Conservation (phyloP, 371 early-diverging fungal genomes). For the Racocetra persica region DNA sequence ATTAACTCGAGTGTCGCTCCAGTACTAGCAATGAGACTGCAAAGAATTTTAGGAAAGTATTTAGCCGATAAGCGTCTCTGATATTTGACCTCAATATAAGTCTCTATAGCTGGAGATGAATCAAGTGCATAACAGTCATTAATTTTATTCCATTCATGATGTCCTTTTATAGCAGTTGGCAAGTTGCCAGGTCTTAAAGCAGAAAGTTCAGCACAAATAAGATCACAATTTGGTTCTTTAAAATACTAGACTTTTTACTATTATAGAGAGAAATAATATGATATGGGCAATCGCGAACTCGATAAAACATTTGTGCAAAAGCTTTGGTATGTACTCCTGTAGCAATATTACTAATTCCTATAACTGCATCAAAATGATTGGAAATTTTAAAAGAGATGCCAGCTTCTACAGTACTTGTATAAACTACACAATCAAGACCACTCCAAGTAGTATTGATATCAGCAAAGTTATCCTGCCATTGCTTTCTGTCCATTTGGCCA, state of each 20-base stretch:
- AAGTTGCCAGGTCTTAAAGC: neutral
- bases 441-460: conserved; percentile 1
- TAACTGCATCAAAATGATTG: conserved; percentile 12
- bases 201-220: neutral
- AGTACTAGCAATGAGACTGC: conserved; percentile 15
- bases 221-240: neutral
- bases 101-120: neutral
- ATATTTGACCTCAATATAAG: neutral
- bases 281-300: neutral
- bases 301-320: neutral
- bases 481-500: neutral
- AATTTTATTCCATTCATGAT: conserved; percentile 5
- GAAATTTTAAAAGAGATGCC: neutral
- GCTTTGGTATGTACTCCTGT: neutral
- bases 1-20: neutral
- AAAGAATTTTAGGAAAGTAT: neutral
- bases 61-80: neutral
- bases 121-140: neutral
- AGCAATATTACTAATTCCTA: conserved; percentile 13
- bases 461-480: neutral
- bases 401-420: conserved; percentile 23
- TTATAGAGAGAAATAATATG: neutral
- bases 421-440: neutral
- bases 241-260: neutral
- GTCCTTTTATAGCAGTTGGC: conserved; percentile 13